Conservation (phyloP, 1,284 basidiomycete genomes). For the Heterobasidion annosum region DNA sequence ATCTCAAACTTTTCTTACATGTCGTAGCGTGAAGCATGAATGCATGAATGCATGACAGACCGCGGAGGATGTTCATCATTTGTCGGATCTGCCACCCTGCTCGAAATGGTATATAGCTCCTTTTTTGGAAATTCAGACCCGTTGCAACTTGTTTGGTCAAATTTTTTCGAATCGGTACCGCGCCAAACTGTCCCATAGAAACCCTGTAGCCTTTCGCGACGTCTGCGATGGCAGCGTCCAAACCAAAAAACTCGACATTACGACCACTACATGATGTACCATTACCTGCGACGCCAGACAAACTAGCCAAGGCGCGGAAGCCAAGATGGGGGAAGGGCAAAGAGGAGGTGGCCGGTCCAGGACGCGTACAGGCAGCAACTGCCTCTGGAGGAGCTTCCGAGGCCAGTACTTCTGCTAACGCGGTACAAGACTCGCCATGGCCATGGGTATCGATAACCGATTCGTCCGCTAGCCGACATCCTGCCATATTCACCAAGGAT, state of each 20-base stretch:
- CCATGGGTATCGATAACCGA: constrained; percentile 69
- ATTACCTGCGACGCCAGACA: constrained; percentile 4
- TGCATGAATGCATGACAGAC: too few relatives aligned
- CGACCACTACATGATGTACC: constrained; percentile 13
- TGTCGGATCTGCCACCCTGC: constrained; percentile 1
- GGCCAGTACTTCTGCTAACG: constrained; percentile 14
- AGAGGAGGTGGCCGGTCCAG: constrained; percentile 9
- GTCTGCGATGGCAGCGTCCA: constrained; percentile 15
- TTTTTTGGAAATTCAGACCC: not conserved
- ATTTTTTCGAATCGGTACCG: constrained; percentile 3
- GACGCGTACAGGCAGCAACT: constrained; percentile 3
- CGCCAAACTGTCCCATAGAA: not conserved
- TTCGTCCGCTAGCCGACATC: constrained; percentile 52
- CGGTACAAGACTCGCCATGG: constrained; percentile 37
- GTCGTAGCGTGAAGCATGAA: too few relatives aligned
- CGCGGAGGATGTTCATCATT: not conserved
- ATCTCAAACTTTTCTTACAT: too few relatives aligned
- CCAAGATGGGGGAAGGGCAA: constrained; percentile 5
- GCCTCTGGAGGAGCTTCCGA: constrained; percentile 10
- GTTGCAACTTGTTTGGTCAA: constrained; percentile 3
- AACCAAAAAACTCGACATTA: constrained; percentile 7
- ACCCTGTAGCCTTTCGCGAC: not conserved
- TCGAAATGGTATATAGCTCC: not conserved
- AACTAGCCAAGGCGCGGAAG: constrained; percentile 9
- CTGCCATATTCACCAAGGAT: constrained; percentile 79